Evolutionary conservation across 768 basidiomycete species (phyloP).

Genomic region (Terana coerulea): DNA sequence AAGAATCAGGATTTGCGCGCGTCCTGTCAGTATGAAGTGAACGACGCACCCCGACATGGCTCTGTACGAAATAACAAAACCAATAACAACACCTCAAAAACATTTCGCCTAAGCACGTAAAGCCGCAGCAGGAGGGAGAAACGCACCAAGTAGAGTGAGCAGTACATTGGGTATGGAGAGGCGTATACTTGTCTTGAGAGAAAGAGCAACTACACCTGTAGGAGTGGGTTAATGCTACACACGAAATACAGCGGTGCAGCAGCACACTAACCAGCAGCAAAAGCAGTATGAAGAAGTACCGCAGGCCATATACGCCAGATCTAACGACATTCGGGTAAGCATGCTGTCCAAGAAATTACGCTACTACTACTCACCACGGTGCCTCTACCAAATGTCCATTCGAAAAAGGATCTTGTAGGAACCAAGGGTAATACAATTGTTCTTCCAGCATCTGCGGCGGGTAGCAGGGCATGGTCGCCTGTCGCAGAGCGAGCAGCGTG

Average conservation of each 20-base stretch:
- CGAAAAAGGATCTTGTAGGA: conserved; percentile 3
- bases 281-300: conserved; percentile 55
- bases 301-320: conserved; percentile 69
- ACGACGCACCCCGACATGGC: conserved; percentile 50
- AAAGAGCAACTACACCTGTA: conserved; percentile 41
- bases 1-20: neutral
- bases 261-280: conserved; percentile 47
- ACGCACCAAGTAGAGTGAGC: conserved; percentile 56
- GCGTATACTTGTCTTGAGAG: conserved; percentile 35
- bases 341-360: neutral
- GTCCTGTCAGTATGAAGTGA: neutral
- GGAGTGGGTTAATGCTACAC: neutral
- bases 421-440: conserved; percentile 1
- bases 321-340: conserved; percentile 15
- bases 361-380: conserved; percentile 2
- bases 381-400: conserved; percentile 5
- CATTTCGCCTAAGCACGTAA: neutral
- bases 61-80: conserved; percentile 57
- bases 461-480: conserved; percentile 1
- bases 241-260: neutral
- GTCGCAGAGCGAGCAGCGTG: too few species aligned
- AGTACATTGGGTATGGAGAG: conserved; percentile 52
- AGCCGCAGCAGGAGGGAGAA: neutral
- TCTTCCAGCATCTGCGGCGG: neutral
- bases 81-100: conserved; percentile 50